Conservation (phyloP, 768 basidiomycete genomes). For the Arthromyces matolae region DNA sequence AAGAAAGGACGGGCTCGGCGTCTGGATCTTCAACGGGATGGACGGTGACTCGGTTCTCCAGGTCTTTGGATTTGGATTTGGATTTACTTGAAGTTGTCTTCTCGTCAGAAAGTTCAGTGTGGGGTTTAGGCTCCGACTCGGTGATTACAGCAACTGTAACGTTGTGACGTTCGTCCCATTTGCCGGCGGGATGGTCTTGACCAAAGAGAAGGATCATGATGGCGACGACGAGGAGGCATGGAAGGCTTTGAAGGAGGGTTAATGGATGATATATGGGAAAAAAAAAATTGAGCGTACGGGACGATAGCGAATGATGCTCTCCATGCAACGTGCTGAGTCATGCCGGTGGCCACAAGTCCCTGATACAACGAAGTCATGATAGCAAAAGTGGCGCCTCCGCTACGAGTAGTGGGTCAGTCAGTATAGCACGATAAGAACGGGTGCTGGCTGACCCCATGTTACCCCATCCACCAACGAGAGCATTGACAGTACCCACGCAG, state of each 20-base stretch:
- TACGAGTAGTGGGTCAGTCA: conserved; percentile 7
- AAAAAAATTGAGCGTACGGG: conserved; percentile 29
- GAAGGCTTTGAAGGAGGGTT: conserved; percentile 28
- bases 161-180: conserved; percentile 46
- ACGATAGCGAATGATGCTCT: conserved; percentile 51
- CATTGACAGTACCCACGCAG: conserved; percentile 43
- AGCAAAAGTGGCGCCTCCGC: conserved; percentile 50
- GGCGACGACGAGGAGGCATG: conserved; percentile 44
- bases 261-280: not conserved
- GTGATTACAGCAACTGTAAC: conserved; percentile 26
- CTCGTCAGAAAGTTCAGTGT: not conserved
- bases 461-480: conserved; percentile 56
- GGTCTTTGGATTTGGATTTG: not conserved
- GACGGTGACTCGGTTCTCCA: not conserved
- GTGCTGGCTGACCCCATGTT: conserved; percentile 33
- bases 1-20: conserved; percentile 16
- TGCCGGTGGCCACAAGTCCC: conserved; percentile 30
- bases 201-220: conserved; percentile 40
- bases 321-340: conserved; percentile 45
- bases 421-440: not conserved
- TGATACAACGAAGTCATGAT: conserved; percentile 55
- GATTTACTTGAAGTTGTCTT: not conserved
- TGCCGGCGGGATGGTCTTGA: conserved; percentile 51
- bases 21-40: not conserved
- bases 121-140: conserved; percentile 8